Evolutionary conservation across 495 filamentous ascomycete genomes (phyloP).

Genomic region (Echria macrotheca): DNA sequence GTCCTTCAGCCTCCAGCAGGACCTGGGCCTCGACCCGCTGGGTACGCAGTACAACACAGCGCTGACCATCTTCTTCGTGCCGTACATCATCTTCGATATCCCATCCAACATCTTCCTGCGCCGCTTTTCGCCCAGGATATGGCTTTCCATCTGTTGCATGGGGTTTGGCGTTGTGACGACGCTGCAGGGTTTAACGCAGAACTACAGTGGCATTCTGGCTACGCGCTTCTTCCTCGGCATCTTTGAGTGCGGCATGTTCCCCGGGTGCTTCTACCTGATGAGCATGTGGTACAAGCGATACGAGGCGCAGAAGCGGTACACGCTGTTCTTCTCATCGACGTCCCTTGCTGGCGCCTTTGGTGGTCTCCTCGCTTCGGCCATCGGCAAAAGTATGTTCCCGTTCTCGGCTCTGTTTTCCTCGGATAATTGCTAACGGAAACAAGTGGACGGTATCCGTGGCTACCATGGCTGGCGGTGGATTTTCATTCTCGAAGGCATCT

Average conservation of each 20-base stretch:
- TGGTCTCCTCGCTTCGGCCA: slow-evolving; percentile 73
- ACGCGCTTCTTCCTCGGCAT: slow-evolving; percentile 85
- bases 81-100: slow-evolving; percentile 82
- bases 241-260: slow-evolving; percentile 88
- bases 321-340: slow-evolving; percentile 78
- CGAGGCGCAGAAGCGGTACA: slow-evolving; percentile 85
- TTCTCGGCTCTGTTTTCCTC: no score
- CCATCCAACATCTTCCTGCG: slow-evolving; percentile 87
- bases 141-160: slow-evolving; percentile 79
- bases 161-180: slow-evolving; percentile 72
- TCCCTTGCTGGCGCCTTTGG: slow-evolving; percentile 84
- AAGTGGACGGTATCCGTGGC: slow-evolving; percentile 56
- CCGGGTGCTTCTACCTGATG: slow-evolving; percentile 72
- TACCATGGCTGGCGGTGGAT: slow-evolving; percentile 88
- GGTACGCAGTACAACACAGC: slow-evolving; percentile 67
- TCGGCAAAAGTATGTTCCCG: slow-evolving; percentile 56
- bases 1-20: slow-evolving; percentile 56
- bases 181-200: slow-evolving; percentile 74
- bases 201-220: slow-evolving; percentile 70
- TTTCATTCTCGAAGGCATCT: slow-evolving; percentile 63
- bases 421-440: neutral
- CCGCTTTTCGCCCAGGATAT: slow-evolving; percentile 71
- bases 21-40: slow-evolving; percentile 48
- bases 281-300: slow-evolving; percentile 84
- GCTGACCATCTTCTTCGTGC: slow-evolving; percentile 86